Evolutionary conservation across 768 basidiomycete genomes (phyloP).

Genomic region (Infundibulicybe gibba): DNA sequence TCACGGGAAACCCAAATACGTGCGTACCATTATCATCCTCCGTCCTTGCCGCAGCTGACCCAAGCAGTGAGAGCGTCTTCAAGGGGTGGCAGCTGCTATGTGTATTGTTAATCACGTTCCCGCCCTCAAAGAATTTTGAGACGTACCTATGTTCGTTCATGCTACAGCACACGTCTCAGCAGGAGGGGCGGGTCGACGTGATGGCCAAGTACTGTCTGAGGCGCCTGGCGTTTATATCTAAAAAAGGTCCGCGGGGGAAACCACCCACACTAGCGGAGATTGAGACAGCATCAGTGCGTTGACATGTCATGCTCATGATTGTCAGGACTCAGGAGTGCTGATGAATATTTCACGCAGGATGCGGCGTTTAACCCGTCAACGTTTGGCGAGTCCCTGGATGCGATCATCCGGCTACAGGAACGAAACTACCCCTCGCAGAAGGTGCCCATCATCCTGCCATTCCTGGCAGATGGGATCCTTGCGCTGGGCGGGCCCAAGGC

Average conservation of each 20-base stretch:
- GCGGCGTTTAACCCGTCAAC: slow-evolving; percentile 95
- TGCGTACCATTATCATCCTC: slow-evolving; percentile 32
- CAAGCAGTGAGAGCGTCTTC: slow-evolving; percentile 72
- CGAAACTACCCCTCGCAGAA: slow-evolving; percentile 81
- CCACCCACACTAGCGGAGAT: slow-evolving; percentile 82
- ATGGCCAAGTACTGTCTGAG: slow-evolving; percentile 91
- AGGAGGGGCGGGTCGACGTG: slow-evolving; percentile 77
- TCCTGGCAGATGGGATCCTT: slow-evolving; percentile 89
- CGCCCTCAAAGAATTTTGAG: slow-evolving; percentile 92
- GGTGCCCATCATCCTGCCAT: slow-evolving; percentile 91
- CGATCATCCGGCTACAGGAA: slow-evolving; percentile 79
- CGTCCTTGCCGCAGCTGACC: slow-evolving; percentile 1
- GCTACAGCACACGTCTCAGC: slow-evolving; percentile 58
- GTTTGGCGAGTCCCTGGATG: slow-evolving; percentile 87
- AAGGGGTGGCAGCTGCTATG: slow-evolving; percentile 93
- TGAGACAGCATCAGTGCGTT: slow-evolving; percentile 79
- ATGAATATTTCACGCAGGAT: slow-evolving; percentile 40
- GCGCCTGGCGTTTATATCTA: slow-evolving; percentile 69
- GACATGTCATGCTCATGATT: neutral
- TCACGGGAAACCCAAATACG: slow-evolving; percentile 78
- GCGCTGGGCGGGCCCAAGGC: slow-evolving; percentile 80
- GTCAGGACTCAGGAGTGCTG: too few species aligned
- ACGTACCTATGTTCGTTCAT: slow-evolving; percentile 81
- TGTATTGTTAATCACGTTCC: slow-evolving; percentile 87
- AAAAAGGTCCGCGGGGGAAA: slow-evolving; percentile 85